Base-by-base conservation (phyloP, 352 stramenopile genomes). In the Phytophthora brassicae region DNA sequence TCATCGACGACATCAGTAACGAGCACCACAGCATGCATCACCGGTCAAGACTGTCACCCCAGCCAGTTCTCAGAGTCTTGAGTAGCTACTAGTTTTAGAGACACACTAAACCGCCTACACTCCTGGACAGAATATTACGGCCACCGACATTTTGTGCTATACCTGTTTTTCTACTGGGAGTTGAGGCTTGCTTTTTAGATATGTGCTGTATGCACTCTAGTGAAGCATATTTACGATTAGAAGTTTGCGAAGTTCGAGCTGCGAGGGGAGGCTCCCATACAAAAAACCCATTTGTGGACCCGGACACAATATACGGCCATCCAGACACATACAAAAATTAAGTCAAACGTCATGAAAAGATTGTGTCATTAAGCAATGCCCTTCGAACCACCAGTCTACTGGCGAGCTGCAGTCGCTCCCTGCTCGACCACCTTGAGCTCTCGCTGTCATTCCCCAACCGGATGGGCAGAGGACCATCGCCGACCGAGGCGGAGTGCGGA, bases 181-280 rank as follows among this genome's bases (percentile, higher is more conserved):
- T 52, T 52, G 24, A 7, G 20, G 45, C 24, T 38, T 23, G 45
- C 26, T 52, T 16, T 36, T 49, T 49, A 49, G 43, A 49, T 49
- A 49, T 49, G 43, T 49, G 13, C 14, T 49, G 43, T 33, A 35
- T 1, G 19, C 22, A 17, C 4, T 13, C 43, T 24, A n/a, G 13
- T 35, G 17, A 36, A 33, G 23, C 22, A 49, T 36, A 36, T 6
- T 35, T 49, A 29, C 22, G 22, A 49, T 33, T n/a, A 20, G 11
- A 36, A 49, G 43, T 33, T 49, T 49, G 43, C 43, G 43, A 19
- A 49, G 8, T 49, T 49, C 31, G 31, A 9, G 31, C 6, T 38
- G 8, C 31, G 31, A 38, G 8, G 31, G 11, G 31, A 12, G 31
- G 31, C 28, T 33, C 8, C 31, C 6, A 38, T 38, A 38, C 31